Base-by-base conservation (phyloP, 108 stramenopile genomes). In the Nitzschia putrida region DNA sequence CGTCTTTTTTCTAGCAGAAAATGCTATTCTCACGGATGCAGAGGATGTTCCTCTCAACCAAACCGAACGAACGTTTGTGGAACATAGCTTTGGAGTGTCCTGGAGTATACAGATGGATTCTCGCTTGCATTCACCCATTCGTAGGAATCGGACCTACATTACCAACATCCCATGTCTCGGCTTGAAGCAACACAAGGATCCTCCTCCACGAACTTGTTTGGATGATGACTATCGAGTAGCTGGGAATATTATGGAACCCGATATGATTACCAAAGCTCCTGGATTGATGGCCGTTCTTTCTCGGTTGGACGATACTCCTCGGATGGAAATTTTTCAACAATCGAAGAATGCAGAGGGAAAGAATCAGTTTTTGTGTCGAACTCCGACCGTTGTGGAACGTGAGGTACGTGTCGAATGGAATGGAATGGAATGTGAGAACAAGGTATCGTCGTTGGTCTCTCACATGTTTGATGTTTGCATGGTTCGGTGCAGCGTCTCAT, bases 1-100 rank as follows among this genome's bases (percentile, higher is more conserved):
- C 2, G 24, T 75, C 4, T 80, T 72, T 57, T 72, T 54, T 26
- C 25, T 80, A 26, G 59, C 65, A 14, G 80, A 80, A 66, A 80
- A 80, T 72, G 80, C 44, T 45, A 43, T 25, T 20, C 16, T 63
- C 11, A 38, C 1, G 13, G 8, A 59, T 59, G 29, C 13, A 2
- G 38, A 37, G 14, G 58, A 59, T 38, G 14, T 3, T 4, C 58
- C 58, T 1, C 58, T 59, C 1, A 18, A 38, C 12, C 43, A 44
- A 24, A 24, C n/a, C 2, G 61, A 63, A 3, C 39, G 29, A 0
- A 1, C 16, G 1, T 21, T 25, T 13, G 23, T 55, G 16, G 13
- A 24, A 13, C 20, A 22, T 2, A 7, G 6, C 66, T 64, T 73
- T 43, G 72, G 66, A 20, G 13, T 63, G 0, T 21, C 22, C 13